Conservation (phyloP, 495 filamentous ascomycete genomes). For the Podospora fimiseda region DNA sequence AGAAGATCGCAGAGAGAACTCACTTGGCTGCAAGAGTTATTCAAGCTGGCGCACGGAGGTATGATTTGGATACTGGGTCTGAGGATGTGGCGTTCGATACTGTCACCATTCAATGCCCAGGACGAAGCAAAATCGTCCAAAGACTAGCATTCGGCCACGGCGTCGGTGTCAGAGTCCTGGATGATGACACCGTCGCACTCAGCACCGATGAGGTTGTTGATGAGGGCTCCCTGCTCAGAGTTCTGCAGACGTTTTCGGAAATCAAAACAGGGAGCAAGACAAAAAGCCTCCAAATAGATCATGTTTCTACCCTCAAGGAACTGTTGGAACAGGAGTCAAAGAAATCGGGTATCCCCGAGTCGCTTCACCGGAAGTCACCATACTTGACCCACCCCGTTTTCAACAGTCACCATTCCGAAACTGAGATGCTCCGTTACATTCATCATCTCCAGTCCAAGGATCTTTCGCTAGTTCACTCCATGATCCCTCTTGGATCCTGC, state of each 20-base stretch:
- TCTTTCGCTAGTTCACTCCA: conserved; percentile 89
- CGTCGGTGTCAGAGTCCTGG: conserved; percentile 24
- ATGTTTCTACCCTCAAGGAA: conserved; percentile 19
- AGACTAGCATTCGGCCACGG: conserved; percentile 8
- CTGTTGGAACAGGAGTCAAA: conserved; percentile 29
- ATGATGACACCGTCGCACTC: conserved; percentile 26
- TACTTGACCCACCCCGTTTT: conserved; percentile 93
- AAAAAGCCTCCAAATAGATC: neutral
- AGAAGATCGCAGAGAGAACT: conserved; percentile 73
- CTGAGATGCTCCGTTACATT: conserved; percentile 91
- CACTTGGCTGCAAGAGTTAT: conserved; percentile 65
- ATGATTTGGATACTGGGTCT: conserved; percentile 37
- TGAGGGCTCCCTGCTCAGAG: conserved; percentile 19
- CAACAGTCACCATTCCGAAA: conserved; percentile 96
- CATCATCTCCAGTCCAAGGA: conserved; percentile 93
- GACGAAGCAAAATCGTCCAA: conserved; percentile 4
- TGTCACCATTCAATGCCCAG: conserved; percentile 52
- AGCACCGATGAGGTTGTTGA: conserved; percentile 40
- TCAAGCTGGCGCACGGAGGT: conserved; percentile 56
- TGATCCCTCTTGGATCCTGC: conserved; percentile 98
- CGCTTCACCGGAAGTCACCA: conserved; percentile 62
- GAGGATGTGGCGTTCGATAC: conserved; percentile 52
- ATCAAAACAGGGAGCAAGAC: no score
- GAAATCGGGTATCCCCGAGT: conserved; percentile 42
- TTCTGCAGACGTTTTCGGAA: conserved; percentile 25